A percentile compares a stretch with the other conserved stretches of the same genome.
Conservation (phyloP, 2,329 filamentous ascomycete species). For the Amauroascus verrucosus region DNA sequence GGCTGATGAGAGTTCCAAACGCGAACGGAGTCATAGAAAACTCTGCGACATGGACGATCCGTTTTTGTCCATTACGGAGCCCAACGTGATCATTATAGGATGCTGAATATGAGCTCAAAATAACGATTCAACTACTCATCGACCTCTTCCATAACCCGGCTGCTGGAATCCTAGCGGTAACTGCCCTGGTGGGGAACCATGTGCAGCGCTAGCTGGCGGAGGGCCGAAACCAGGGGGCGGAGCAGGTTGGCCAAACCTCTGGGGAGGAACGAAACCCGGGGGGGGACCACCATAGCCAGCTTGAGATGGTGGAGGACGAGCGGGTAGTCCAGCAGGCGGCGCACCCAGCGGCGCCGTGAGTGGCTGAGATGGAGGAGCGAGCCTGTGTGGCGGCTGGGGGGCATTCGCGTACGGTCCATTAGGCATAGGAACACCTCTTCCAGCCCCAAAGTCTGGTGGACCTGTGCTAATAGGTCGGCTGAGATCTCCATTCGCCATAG, state of each 20-base stretch:
- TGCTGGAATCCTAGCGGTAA: constrained; percentile 37
- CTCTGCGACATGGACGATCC: not conserved
- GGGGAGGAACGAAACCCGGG: constrained; percentile 29
- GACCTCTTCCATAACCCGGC: constrained; percentile 29
- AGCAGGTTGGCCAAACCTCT: constrained; percentile 29
- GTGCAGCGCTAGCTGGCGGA: constrained; percentile 21
- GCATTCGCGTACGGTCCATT: constrained; percentile 35
- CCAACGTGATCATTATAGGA: not conserved
- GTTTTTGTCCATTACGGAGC: not conserved
- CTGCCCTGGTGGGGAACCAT: constrained; percentile 23
- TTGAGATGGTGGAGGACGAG: constrained; percentile 59
- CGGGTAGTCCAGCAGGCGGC: constrained; percentile 48
- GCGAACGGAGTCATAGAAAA: not conserved
- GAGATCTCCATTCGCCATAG: constrained; percentile 36
- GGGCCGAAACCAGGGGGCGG: constrained; percentile 39
- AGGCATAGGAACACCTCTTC: constrained; percentile 31
- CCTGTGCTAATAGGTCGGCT: constrained; percentile 26
- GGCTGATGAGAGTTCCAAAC: not conserved
- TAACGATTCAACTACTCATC: constrained; percentile 21
- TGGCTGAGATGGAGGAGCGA: constrained; percentile 39
- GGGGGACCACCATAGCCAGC: constrained; percentile 57
- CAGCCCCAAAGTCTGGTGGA: constrained; percentile 26
- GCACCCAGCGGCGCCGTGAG: constrained; percentile 36
- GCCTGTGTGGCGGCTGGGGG: constrained; percentile 34
- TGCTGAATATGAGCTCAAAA: not conserved